phyloP scores from a whole-genome alignment of 2,329 filamentous ascomycete species.

The Phialophora verrucosa region DNA sequence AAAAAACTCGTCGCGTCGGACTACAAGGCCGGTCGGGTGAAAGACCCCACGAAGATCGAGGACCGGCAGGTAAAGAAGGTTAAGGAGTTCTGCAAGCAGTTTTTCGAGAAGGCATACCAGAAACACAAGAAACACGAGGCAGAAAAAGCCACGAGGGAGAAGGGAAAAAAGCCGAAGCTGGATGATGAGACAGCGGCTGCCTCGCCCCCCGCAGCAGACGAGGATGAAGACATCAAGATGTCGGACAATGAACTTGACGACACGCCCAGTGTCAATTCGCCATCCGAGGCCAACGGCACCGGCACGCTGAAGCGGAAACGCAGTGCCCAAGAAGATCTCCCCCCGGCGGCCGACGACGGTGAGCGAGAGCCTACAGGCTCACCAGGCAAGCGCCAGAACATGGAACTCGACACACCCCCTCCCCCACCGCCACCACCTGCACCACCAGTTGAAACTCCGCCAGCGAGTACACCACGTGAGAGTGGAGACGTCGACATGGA shows the following conservation, averaged over 20 bases:
- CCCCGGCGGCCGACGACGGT: constrained; percentile 35
- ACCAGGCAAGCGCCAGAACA: constrained; percentile 34
- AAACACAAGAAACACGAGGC: constrained; percentile 75
- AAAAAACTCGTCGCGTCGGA: constrained; percentile 92
- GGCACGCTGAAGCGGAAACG: constrained; percentile 68
- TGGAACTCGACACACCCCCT: constrained; percentile 39
- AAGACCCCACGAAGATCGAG: constrained; percentile 76
- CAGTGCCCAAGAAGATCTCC: constrained; percentile 33
- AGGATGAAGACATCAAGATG: constrained; percentile 47
- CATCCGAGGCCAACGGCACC: constrained; percentile 32
- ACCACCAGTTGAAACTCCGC: constrained; percentile 37
- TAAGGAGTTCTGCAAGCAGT: constrained; percentile 82
- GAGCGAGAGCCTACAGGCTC: constrained; percentile 33
- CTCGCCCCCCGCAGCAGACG: constrained; percentile 34
- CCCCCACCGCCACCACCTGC: constrained; percentile 43
- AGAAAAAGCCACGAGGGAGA: constrained; percentile 61
- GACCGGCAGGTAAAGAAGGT: constrained; percentile 81
- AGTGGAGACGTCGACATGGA: constrained; percentile 28
- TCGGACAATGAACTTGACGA: constrained; percentile 50
- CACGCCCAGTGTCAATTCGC: constrained; percentile 39
- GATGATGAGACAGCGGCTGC: constrained; percentile 36
- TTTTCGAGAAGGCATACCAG: constrained; percentile 80
- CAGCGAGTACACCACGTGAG: constrained; percentile 34
- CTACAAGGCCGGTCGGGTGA: constrained; percentile 86
- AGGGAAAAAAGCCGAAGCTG: constrained; percentile 39